Evolutionary conservation across 1,139 yeast genomes (phyloP).

Genomic region (Pichia sp.): DNA sequence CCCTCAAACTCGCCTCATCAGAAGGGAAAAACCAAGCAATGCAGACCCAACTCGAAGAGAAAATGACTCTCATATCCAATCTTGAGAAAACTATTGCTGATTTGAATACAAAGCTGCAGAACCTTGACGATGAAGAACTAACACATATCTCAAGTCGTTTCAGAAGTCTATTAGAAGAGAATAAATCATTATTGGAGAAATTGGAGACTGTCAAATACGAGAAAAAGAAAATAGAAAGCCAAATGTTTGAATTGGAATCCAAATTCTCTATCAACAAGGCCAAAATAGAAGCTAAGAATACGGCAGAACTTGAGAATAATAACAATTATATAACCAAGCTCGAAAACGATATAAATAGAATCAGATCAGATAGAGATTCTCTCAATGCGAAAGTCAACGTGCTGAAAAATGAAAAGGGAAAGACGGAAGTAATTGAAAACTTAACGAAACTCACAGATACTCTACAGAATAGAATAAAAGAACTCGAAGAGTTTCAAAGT

Average conservation of each 20-base stretch:
- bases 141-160: conserved; percentile 27
- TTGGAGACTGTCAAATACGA: conserved; percentile 19
- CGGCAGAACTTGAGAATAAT: conserved; percentile 23
- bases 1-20: conserved; percentile 29
- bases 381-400: conserved; percentile 59
- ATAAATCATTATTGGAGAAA: conserved; percentile 24
- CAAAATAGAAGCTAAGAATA: conserved; percentile 34
- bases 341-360: conserved; percentile 72
- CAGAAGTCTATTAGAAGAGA: conserved; percentile 30
- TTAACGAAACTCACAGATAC: conserved; percentile 35
- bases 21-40: conserved; percentile 31
- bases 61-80: conserved; percentile 21
- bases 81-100: conserved; percentile 23
- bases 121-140: conserved; percentile 35
- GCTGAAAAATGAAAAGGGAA: conserved; percentile 45
- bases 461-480: conserved; percentile 39
- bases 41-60: conserved; percentile 29
- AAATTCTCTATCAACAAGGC: conserved; percentile 30
- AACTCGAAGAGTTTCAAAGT: conserved; percentile 29
- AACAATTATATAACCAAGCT: conserved; percentile 35
- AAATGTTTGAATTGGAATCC: conserved; percentile 32
- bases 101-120: conserved; percentile 30
- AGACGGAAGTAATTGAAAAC: conserved; percentile 36
- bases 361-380: conserved; percentile 80
- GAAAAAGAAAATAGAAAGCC: conserved; percentile 27